Evolutionary conservation across 352 stramenopile genomes (phyloP), one percentile per base, ranked within the genome.

Genomic region (Globisporangium irregulare): DNA sequence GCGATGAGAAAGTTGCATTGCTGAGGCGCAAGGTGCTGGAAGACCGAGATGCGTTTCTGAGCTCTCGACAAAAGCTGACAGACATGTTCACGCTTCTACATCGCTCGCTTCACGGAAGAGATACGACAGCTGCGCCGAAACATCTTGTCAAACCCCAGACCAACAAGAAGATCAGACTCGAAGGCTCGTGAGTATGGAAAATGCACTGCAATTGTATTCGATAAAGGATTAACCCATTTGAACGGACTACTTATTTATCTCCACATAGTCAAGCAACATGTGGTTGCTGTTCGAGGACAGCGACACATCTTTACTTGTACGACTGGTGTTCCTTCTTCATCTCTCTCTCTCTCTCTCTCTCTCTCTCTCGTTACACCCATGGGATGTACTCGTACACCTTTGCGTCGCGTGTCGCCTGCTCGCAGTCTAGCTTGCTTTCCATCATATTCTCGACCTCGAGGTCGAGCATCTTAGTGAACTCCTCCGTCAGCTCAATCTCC

Each of bases 301-400:
- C 2, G 27, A 32, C 27, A 14, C 36, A 0, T 43, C 36, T 43
- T 14, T 7, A 43, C 36, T 43, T 43, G 14, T 14, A 43, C 2
- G 36, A 43, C 14, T 14, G 36, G 36, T 14, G 14, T 43, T 4
- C 27, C 27, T 43, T 43, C 10, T 43, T 43, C 36, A 43, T 10
- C 36, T 43, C 36, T 53, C 56, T 62, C 36, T 53, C 36, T 43
- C 36, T 53, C 56, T 62, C 36, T 53, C 34, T 41, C 34, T 14
- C 34, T 27, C 2, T 41, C 34, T 53, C 56, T 62, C 36, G 36
- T 22, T 57, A 65, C 25, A 62, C 55, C 25, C 59, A 62, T 25
- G 66, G 59, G 10, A 66, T 55, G 38, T 63, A 66, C 38, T 67
- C 66, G 66, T 63, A 71, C 46, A 71, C 66, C 64, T 69, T 64